Evolutionary conservation across 352 stramenopile species (phyloP).

Genomic region (Pythium scleroteichum): DNA sequence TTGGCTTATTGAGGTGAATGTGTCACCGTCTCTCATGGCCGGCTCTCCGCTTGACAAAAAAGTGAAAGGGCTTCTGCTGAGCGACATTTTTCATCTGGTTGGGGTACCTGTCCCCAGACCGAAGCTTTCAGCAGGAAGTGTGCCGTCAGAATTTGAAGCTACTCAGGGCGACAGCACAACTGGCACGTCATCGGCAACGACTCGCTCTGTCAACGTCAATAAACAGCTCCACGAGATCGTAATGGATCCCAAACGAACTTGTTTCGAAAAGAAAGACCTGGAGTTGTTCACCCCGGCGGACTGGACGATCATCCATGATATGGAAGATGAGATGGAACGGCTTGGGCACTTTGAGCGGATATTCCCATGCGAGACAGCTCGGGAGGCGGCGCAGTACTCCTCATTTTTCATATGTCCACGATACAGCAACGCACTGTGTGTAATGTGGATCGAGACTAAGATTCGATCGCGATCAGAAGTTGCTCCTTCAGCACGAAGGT

Average conservation of each 20-base stretch:
- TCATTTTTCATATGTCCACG: constrained; percentile 62
- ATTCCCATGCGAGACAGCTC: constrained; percentile 38
- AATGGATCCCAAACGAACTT: constrained; percentile 38
- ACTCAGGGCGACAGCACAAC: constrained; percentile 3
- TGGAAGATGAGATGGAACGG: constrained; percentile 77
- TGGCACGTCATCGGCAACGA: neutral
- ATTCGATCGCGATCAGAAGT: constrained; percentile 6
- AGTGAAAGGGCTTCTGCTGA: constrained; percentile 77
- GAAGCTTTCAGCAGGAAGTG: constrained; percentile 27
- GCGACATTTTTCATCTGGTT: constrained; percentile 81
- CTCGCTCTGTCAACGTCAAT: constrained; percentile 27
- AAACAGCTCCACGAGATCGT: constrained; percentile 66
- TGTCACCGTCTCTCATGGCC: constrained; percentile 81
- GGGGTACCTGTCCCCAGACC: constrained; percentile 49
- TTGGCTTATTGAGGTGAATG: constrained; percentile 79
- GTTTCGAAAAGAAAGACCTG: constrained; percentile 51
- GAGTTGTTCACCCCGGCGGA: constrained; percentile 54
- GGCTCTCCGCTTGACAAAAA: constrained; percentile 67
- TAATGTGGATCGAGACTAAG: constrained; percentile 60
- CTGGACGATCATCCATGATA: constrained; percentile 58
- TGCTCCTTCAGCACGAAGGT: neutral
- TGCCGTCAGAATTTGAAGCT: constrained; percentile 26
- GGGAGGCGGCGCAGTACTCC: constrained; percentile 33
- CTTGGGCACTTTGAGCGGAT: constrained; percentile 74
- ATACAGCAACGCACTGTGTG: constrained; percentile 61